Evolutionary conservation across 2,329 filamentous ascomycete genomes (phyloP).

Genomic region (Xylariomycetidae sp.): DNA sequence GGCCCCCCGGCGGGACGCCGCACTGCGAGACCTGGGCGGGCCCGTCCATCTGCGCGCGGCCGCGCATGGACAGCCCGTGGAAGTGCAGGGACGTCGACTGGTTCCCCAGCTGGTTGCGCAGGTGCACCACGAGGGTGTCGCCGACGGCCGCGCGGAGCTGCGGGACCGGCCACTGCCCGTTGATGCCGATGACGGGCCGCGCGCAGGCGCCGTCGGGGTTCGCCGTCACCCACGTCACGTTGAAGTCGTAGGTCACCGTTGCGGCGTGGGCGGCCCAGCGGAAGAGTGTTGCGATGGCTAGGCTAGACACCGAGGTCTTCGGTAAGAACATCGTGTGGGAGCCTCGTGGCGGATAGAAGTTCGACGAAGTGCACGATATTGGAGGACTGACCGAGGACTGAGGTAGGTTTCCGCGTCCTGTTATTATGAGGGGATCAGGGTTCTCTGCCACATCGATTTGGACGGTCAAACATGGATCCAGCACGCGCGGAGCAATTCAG

Average conservation of each 20-base stretch:
- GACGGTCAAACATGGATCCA: too few species aligned
- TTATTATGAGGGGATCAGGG: too few species aligned
- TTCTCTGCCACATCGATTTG: too few species aligned
- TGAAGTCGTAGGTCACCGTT: conserved; percentile 57
- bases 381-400: not conserved
- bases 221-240: conserved; percentile 63
- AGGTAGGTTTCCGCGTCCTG: too few species aligned
- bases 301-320: too few species aligned
- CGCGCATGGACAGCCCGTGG: conserved; percentile 66
- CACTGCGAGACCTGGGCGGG: conserved; percentile 62
- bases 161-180: conserved; percentile 69
- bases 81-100: conserved; percentile 61
- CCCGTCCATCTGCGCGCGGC: conserved; percentile 66
- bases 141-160: conserved; percentile 56
- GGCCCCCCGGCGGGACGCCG: conserved; percentile 55
- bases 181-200: conserved; percentile 69
- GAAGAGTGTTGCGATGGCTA: too few species aligned
- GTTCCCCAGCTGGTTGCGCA: conserved; percentile 55
- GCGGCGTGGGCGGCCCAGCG: conserved; percentile 30
- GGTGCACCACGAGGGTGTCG: conserved; percentile 54
- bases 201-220: conserved; percentile 64
- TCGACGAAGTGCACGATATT: conserved; percentile 6
- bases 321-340: too few species aligned
- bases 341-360: conserved; percentile 11
- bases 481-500: too few species aligned